These are phyloP conservation scores for Penicillium rolfsii DNA, from an alignment of 2,329 filamentous ascomycete genomes.

Conservation along the genomic window DNA sequence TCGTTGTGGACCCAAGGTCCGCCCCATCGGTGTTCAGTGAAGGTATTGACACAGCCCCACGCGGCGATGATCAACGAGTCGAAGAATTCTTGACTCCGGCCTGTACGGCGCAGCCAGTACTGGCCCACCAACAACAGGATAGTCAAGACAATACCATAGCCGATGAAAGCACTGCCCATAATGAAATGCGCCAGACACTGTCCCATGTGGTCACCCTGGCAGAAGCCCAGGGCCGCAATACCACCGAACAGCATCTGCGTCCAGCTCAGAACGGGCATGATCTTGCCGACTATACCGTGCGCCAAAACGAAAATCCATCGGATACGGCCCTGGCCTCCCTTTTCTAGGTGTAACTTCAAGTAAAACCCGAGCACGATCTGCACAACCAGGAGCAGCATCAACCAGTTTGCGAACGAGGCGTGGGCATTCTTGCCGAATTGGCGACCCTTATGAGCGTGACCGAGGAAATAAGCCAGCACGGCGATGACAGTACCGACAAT, in stretches of 20 bases:
- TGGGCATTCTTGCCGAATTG: constrained; percentile 84
- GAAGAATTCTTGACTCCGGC: constrained; percentile 94
- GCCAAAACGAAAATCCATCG: constrained; percentile 70
- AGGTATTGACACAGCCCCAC: constrained; percentile 97
- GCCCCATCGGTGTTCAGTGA: constrained; percentile 96
- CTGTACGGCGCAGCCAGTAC: constrained; percentile 77
- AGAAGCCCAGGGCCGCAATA: constrained; percentile 90
- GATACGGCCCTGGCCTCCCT: constrained; percentile 78
- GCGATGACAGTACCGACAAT: constrained; percentile 73
- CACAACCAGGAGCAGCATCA: constrained; percentile 76
- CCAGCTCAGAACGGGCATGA: constrained; percentile 85
- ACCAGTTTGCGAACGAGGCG: constrained; percentile 73
- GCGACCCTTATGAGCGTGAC: constrained; percentile 86
- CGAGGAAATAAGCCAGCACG: constrained; percentile 84
- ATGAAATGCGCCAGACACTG: constrained; percentile 98
- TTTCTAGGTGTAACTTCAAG: constrained; percentile 84
- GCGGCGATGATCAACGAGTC: constrained; percentile 87
- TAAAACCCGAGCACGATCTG: constrained; percentile 85
- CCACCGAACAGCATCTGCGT: constrained; percentile 94
- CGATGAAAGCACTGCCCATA: constrained; percentile 97
- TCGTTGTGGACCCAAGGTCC: constrained; percentile 87
- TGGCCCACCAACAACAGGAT: constrained; percentile 88
- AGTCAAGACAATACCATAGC: constrained; percentile 84
- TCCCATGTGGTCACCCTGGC: constrained; percentile 84
- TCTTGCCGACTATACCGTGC: constrained; percentile 83